Evolutionary conservation across 2,329 filamentous ascomycete species (phyloP), one percentile per base, ranked within the genome.

Genomic region (Penicillium janthinellum): DNA sequence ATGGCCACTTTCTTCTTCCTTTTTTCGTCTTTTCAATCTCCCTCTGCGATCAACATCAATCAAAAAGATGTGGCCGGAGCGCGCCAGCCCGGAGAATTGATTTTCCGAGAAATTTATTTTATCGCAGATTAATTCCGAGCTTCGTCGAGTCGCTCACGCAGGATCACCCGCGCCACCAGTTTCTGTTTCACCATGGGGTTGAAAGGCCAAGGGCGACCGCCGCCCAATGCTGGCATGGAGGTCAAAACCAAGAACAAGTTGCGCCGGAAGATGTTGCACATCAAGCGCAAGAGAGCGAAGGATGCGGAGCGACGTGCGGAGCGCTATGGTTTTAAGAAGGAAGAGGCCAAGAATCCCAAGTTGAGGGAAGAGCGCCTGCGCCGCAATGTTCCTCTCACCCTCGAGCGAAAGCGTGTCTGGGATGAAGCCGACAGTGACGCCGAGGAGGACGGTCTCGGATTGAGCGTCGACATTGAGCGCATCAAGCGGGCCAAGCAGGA

Each of bases 321-420:
- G 70, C 87, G 93, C 63, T 89, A 92, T 73, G 85, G 86, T 51
- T 84, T 91, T 61, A 92, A 91, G 78, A 91, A 90, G 78, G 90
- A 93, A 71, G 95, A 99, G 77, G 86, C 89, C 64, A 90, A 89
- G 75, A 87, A 97, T 70, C 93, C 94, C 1, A 84, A 86, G 60
- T 78, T 96, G 60, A 87, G 87, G 67, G 86, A 86, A 62, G 85
- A 89, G 65, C 86, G 95, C 68, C 81, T 94, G 61, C 87, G 87
- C 61, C 86, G 85, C 66, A 96, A 96, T 78, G 84, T 92, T 45
- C 90, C 95, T 0, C 76, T 86, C 56, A 96, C 92, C 0, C 84
- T 96, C 59, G 93, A 97, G 69, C 86, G 88, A 69, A 96, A 96
- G 81, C 87, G 95, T 74, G 87, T 91, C 35, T 98, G 92, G 91